These are phyloP conservation scores for Ambrosiella beaveri DNA, from an alignment of 2,329 filamentous ascomycete species.

Conservation along the genomic window DNA sequence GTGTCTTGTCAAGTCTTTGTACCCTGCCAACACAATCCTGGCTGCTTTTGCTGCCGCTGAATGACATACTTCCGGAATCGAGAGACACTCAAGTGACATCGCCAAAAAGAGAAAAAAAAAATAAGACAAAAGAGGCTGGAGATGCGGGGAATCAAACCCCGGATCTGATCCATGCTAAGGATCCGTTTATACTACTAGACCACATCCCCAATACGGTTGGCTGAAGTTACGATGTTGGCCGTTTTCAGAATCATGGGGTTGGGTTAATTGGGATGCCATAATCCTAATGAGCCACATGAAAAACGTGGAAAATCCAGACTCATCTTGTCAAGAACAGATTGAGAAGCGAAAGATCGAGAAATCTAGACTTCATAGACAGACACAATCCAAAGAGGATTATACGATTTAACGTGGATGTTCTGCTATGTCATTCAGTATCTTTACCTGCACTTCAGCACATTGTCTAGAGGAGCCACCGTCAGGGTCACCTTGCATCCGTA, in stretches of 20 bases:
- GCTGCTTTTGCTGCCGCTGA: background rate
- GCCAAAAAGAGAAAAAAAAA: background rate
- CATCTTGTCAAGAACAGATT: no score
- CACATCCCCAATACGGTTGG: constrained; percentile 1
- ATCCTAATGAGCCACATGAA: background rate
- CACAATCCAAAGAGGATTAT: no score
- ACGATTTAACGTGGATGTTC: background rate
- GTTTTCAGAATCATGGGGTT: background rate
- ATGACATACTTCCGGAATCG: background rate
- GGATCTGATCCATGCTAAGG: constrained; percentile 11
- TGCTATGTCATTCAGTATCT: background rate
- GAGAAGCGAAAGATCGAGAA: no score
- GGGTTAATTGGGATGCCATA: background rate
- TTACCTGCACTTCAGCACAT: background rate
- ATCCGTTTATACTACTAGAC: constrained; percentile 8
- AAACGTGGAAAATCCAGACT: no score
- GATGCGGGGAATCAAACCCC: constrained; percentile 13
- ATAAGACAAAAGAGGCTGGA: background rate
- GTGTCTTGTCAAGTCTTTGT: background rate
- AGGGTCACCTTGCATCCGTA: background rate
- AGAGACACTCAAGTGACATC: background rate
- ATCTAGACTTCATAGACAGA: no score
- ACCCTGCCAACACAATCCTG: background rate
- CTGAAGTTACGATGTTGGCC: background rate
- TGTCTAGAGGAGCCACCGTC: background rate